phyloP scores from a whole-genome alignment of 1,284 basidiomycete genomes.

The Ustilago lituana region DNA sequence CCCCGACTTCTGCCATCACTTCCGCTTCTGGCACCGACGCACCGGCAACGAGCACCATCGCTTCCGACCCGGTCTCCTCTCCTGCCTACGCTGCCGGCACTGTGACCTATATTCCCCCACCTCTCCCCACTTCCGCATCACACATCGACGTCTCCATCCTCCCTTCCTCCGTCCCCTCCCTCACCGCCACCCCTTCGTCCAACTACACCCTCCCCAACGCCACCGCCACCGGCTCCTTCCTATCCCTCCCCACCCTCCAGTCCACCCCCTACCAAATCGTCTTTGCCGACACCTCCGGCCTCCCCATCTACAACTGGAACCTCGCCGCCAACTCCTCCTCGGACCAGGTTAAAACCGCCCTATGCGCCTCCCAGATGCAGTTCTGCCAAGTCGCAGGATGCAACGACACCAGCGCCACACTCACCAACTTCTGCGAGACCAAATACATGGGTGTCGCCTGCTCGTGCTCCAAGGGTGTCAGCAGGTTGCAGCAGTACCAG shows the following conservation, averaged over 20 bases:
- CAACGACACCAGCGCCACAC: constrained; percentile 31
- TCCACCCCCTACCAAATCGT: constrained; percentile 50
- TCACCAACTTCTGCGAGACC: constrained; percentile 63
- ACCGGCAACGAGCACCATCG: constrained; percentile 25
- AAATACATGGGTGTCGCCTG: constrained; percentile 57
- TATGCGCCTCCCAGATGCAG: constrained; percentile 57
- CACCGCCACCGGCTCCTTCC: constrained; percentile 44
- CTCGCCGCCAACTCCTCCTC: constrained; percentile 31
- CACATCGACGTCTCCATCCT: constrained; percentile 34
- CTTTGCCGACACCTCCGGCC: constrained; percentile 36
- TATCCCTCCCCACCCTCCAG: constrained; percentile 21
- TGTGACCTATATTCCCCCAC: constrained; percentile 35
- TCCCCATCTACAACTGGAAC: constrained; percentile 42
- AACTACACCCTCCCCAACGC: constrained; percentile 53
- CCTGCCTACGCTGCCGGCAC: constrained; percentile 44
- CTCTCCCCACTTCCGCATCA: constrained; percentile 21
- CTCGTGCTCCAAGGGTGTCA: constrained; percentile 51
- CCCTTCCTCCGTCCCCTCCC: constrained; percentile 24
- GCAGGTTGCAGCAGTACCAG: constrained; percentile 59
- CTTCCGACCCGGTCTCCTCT: constrained; percentile 16
- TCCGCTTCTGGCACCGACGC: constrained; percentile 26
- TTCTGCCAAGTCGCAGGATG: constrained; percentile 61
- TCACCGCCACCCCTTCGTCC: constrained; percentile 39
- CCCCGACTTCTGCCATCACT: constrained; percentile 16
- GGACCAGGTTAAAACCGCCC: constrained; percentile 22